Evolutionary conservation across 2,329 filamentous ascomycete species (phyloP), one percentile per base, ranked within the genome.

Genomic region (Clarireedia homoeocarpa): DNA sequence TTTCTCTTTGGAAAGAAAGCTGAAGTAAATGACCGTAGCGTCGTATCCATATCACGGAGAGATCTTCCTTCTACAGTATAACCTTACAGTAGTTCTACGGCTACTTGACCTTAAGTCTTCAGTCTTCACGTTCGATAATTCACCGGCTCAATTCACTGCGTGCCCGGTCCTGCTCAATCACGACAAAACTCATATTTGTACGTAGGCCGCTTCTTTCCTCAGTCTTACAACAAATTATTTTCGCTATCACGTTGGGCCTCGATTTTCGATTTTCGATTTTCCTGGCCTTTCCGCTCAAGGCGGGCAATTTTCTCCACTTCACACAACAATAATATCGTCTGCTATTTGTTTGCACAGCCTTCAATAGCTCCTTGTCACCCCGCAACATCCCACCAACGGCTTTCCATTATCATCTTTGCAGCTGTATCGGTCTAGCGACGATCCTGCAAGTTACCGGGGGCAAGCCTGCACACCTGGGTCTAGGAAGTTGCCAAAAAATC

Each of bases 301-400:
- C 10, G 30, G 30, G 5, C 10, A 3, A 12, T 34, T 34, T 44
- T 42, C 51, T 17, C 44, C 36, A 48, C 51, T 26, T 30, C 34
- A 23, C 38, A 45, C 9, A 23, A 36, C 12, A 30, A 30, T 42
- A 34, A 23, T n/a, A 30, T 27, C 48, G 26, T 36, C 42, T 27
- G 24, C 34, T 26, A 20, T 26, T 44, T 24, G 6, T 47, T 26
- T 50, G 17, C 52, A 55, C 52, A 50, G 46, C 52, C 52, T 55
- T 44, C 26, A 47, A 38, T 40, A 50, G 4, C 7, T n/a, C 23
- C 24, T 39, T 20, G 17, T 49, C 38, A 38, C 15, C 24, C 12
- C 9, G 23, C 23, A 44, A 20, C 20, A n/a, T 26, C 9, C 45
- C 23, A 50, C 4, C 17, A 17, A 49, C 52, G 26, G 27, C 17